Evolutionary conservation across 2,329 filamentous ascomycete genomes (phyloP).

Genomic region (Leptographium procerum): DNA sequence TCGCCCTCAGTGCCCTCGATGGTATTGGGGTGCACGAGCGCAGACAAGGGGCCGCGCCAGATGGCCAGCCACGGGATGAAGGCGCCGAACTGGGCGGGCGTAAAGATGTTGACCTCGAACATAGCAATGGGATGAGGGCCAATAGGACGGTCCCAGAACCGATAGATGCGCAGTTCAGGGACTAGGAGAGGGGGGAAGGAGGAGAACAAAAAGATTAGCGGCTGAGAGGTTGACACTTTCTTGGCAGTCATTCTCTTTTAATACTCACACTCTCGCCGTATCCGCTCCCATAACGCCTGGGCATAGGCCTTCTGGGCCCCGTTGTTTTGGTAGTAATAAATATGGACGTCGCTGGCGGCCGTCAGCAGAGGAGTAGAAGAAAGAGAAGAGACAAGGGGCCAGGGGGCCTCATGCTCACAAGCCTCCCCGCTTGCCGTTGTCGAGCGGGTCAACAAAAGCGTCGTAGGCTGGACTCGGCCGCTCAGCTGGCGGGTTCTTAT

Average conservation of each 20-base stretch:
- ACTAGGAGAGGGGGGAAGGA: slow-evolving; percentile 34
- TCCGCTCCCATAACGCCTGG: slow-evolving; percentile 61
- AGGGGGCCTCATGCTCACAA: slow-evolving; percentile 42
- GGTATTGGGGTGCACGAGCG: slow-evolving; percentile 73
- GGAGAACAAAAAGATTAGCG: not conserved
- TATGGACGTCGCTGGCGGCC: slow-evolving; percentile 56
- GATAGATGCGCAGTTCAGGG: slow-evolving; percentile 74
- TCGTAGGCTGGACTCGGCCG: slow-evolving; percentile 58
- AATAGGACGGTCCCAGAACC: slow-evolving; percentile 62
- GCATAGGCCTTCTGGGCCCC: slow-evolving; percentile 55
- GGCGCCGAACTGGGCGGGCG: slow-evolving; percentile 76
- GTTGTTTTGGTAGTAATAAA: slow-evolving; percentile 66
- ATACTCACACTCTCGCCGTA: slow-evolving; percentile 62
- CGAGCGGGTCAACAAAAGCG: slow-evolving; percentile 55
- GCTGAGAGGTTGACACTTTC: not conserved
- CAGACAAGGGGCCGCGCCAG: slow-evolving; percentile 69
- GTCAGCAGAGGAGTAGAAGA: not conserved
- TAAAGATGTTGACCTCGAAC: slow-evolving; percentile 88
- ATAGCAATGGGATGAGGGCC: slow-evolving; percentile 77
- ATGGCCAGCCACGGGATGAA: slow-evolving; percentile 79
- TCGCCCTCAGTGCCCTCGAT: slow-evolving; percentile 24
- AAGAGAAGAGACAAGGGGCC: not conserved
- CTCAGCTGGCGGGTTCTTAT: slow-evolving; percentile 52
- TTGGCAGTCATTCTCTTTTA: not conserved
- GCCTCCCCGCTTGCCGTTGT: slow-evolving; percentile 54